phyloP scores from a whole-genome alignment of 2,329 filamentous ascomycete species.

The Fusarium dlaminii region DNA sequence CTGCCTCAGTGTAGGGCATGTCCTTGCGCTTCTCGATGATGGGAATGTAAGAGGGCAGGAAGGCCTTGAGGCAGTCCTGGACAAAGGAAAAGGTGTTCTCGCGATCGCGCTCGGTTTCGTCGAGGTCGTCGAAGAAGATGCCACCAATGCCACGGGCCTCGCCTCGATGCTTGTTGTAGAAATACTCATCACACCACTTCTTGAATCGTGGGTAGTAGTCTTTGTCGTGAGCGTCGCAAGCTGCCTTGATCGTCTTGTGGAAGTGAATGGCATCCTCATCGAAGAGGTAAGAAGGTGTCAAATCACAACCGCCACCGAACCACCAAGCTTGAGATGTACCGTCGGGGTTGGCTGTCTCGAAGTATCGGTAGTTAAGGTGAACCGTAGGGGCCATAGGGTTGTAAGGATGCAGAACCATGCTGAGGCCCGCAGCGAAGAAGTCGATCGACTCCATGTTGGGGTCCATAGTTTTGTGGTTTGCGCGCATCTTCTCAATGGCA shows the following conservation, averaged over 20 bases:
- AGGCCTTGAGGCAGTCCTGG: slow-evolving; percentile 84
- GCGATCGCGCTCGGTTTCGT: slow-evolving; percentile 84
- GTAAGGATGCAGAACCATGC: slow-evolving; percentile 89
- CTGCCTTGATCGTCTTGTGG: slow-evolving; percentile 90
- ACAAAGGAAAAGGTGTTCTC: slow-evolving; percentile 92
- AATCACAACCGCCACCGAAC: slow-evolving; percentile 95
- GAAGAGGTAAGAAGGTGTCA: slow-evolving; percentile 94
- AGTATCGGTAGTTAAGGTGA: slow-evolving; percentile 98
- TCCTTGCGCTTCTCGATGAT: slow-evolving; percentile 90
- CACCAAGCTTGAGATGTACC: slow-evolving; percentile 91
- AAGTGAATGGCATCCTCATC: slow-evolving; percentile 98
- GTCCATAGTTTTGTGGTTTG: slow-evolving; percentile 90
- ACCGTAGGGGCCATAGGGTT: slow-evolving; percentile 99
- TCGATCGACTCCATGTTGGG: slow-evolving; percentile 82
- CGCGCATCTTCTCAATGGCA: slow-evolving; percentile 92
- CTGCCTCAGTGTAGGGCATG: slow-evolving; percentile 84
- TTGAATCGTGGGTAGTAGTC: slow-evolving; percentile 95
- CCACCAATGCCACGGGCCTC: slow-evolving; percentile 91
- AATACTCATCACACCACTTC: slow-evolving; percentile 98
- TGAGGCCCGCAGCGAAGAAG: slow-evolving; percentile 95
- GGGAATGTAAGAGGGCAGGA: slow-evolving; percentile 89
- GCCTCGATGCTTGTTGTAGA: slow-evolving; percentile 88
- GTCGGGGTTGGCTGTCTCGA: slow-evolving; percentile 90
- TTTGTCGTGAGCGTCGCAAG: slow-evolving; percentile 93
- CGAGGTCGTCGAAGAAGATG: slow-evolving; percentile 98